These are phyloP conservation scores for Pezicula neosporulosa DNA, from an alignment of 2,329 filamentous ascomycete species.

Conservation along the genomic window DNA sequence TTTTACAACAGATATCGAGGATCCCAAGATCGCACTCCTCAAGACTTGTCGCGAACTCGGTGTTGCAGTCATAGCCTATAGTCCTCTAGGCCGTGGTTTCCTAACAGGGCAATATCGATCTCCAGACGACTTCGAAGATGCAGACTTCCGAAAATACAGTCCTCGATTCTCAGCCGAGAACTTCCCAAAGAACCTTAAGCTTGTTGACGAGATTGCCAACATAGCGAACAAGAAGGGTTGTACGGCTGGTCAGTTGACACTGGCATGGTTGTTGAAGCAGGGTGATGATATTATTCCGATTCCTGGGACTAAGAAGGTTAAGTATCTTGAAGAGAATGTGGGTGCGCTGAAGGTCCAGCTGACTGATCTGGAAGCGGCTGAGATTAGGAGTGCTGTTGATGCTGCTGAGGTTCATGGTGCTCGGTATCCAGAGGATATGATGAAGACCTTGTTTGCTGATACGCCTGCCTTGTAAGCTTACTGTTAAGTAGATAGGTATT, in stretches of 20 bases:
- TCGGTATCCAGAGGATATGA: neutral
- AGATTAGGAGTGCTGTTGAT: conserved; percentile 9
- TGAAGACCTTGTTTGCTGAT: neutral
- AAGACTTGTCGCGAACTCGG: conserved; percentile 56
- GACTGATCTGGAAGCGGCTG: conserved; percentile 11
- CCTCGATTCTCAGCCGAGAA: conserved; percentile 48
- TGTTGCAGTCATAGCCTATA: conserved; percentile 53
- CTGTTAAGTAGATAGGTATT: too few relatives aligned
- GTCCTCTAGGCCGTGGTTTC: conserved; percentile 56
- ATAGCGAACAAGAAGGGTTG: conserved; percentile 47
- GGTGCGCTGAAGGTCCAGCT: conserved; percentile 14
- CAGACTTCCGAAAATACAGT: conserved; percentile 41
- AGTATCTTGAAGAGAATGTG: conserved; percentile 34
- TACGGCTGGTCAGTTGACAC: conserved; percentile 46
- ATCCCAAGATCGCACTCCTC: conserved; percentile 42
- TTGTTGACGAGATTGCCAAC: conserved; percentile 39
- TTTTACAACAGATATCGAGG: conserved; percentile 56
- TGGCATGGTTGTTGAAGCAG: conserved; percentile 50
- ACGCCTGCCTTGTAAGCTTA: neutral
- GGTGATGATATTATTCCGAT: conserved; percentile 50
- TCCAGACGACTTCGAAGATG: conserved; percentile 41
- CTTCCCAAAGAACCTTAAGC: conserved; percentile 44
- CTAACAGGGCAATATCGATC: conserved; percentile 47
- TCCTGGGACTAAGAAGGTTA: conserved; percentile 47
- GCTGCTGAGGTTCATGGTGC: neutral